These are phyloP conservation scores for Pseudopithomyces chartarum DNA, from an alignment of 2,329 filamentous ascomycete species.

Conservation along the genomic window DNA sequence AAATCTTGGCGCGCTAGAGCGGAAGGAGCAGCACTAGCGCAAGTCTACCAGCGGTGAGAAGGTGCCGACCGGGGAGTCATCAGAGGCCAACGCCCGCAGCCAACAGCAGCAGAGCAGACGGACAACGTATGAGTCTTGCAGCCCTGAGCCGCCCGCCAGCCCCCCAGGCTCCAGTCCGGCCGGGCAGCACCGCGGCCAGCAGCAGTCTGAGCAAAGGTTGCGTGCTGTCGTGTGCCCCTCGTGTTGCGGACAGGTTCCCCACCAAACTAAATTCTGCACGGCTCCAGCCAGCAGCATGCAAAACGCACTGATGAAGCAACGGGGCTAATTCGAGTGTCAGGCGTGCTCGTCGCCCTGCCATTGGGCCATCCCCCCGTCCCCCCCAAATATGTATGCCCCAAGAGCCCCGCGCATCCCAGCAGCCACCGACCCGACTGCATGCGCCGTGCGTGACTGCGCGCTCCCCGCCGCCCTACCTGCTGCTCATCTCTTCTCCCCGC, in stretches of 20 bases:
- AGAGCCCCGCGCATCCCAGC: conserved; percentile 24
- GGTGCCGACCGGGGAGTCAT: conserved; percentile 21
- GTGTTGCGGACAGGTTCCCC: conserved; percentile 26
- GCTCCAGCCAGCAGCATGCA: conserved; percentile 15
- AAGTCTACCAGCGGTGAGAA: conserved; percentile 24
- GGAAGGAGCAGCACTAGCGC: conserved; percentile 15
- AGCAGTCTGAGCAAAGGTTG: background rate
- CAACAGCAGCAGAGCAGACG: background rate
- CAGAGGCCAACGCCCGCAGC: background rate
- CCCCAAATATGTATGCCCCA: conserved; percentile 30
- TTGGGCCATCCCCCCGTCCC: conserved; percentile 35
- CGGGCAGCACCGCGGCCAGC: background rate
- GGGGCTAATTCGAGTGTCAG: conserved; percentile 29
- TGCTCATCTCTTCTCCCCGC: conserved; percentile 10
- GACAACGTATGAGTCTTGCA: background rate
- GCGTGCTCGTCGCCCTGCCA: conserved; percentile 21
- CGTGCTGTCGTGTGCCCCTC: conserved; percentile 16
- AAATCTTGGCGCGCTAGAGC: conserved; percentile 21
- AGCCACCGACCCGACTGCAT: conserved; percentile 27
- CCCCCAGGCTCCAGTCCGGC: background rate
- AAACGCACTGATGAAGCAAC: conserved; percentile 38
- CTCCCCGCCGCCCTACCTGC: too few relatives aligned
- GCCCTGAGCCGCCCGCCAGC: background rate
- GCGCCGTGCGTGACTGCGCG: conserved; percentile 25
- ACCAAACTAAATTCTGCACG: conserved; percentile 35